Evolutionary conservation across 2,329 filamentous ascomycete species (phyloP), one percentile per base, ranked within the genome.

Genomic region (Coniella lustricola): DNA sequence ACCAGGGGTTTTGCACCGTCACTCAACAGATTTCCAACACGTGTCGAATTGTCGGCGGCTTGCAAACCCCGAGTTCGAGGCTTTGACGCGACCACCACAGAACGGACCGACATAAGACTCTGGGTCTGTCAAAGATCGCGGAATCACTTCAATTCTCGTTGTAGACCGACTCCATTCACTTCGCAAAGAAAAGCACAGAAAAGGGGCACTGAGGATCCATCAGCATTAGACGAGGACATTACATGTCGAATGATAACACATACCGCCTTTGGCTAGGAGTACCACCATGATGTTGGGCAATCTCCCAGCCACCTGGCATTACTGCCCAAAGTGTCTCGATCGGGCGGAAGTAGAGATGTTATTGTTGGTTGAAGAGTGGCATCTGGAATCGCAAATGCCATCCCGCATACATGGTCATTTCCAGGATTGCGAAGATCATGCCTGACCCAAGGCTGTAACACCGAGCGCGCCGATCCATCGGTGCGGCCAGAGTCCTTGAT

Each of bases 181-280:
- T 21, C 4, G 53, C 51, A 44, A 57, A 57, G 16, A 55, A 57
- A 32, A 37, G 22, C 18, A 22, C 45, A 33, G 50, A 10, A n/a
- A 5, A 10, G 14, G 43, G 34, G 35, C 32, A 17, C 8, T 34
- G 34, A 9, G 21, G n/a, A n/a, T 44, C 35, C 22, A 21, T 8
- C 36, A 54, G 50, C 14, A 56, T 59, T 32, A 59, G 56, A 16
- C 52, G 35, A 61, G 57, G 36, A 65, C 61, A n/a, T 59, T 57
- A 53, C 67, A 70, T 54, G 72, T 59, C 42, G 10, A 29, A 29
- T 64, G 62, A 31, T 72, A 54, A 56, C 70, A 74, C 48, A 59
- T 58, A 12, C 69, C 69, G 18, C 68, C 70, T 51, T 63, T 68
- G 22, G 5, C 10, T 5, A 10, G 10, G 25, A 29, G 10, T 29